Evolutionary conservation across 306 rosid genomes (phyloP), one percentile per base, ranked within the genome.

Genomic region (Inga oerstediana): DNA sequence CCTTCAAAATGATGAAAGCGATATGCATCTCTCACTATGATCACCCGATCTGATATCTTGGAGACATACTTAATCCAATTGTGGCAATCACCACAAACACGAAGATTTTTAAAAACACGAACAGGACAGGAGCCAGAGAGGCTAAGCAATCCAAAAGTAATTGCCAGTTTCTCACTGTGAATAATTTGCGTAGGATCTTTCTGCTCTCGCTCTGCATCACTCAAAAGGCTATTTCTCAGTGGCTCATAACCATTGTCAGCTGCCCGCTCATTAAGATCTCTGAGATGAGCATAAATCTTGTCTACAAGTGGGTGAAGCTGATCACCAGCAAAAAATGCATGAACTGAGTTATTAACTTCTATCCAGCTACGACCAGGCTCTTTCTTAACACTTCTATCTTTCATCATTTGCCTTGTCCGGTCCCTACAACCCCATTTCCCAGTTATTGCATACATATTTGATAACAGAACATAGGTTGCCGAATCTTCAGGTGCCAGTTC

Each of bases 401-500:
- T 95, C 98, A 95, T 95, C 81, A 90, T 87, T 81, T 84, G 84
- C 91, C 98, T 89, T 46, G 97, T 80, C 70, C 83, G 88, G 86
- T 94, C 97, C 93, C 97, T 87, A 70, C 81, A 83, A 79, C 77
- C 87, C 97, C 98, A 94, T 78, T 91, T 88, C 70, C 94, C 90
- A 49, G 91, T 78, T 85, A 91, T 90, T 16, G 98, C 98, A 81
- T 93, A 94, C 89, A 93, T 86, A 82, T 94, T 94, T 67, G 98
- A 93, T 73, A 93, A 80, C 48, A 94, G 90, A 80, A 93, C 97
- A 49, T 93, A 93, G 39, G 98, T 91, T 62, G 98, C 98, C 39
- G 97, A 93, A 81, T 94, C 98, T 74, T 88, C 89, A 34, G 98
- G 95, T 85, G 92, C 98, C 85, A 93, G 78, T 84, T 91, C 90